phyloP scores from a whole-genome alignment of 2,329 filamentous ascomycete genomes.

The Fusarium scirpi region DNA sequence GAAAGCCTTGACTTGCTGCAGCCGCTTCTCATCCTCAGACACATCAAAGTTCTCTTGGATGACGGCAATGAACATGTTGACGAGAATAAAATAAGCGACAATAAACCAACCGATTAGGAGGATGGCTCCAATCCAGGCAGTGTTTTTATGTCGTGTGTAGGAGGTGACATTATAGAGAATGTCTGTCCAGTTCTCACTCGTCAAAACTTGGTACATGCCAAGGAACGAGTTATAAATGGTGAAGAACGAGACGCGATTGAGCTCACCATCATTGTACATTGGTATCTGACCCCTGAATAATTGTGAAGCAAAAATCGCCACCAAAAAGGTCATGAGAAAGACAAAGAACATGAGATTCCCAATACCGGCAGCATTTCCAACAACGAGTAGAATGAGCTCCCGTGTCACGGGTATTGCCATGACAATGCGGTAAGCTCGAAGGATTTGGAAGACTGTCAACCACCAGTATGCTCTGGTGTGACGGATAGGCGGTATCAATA shows the following conservation, averaged over 20 bases:
- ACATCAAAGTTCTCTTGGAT: conserved; percentile 99
- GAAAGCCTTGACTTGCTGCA: conserved; percentile 96
- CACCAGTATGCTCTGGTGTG: conserved; percentile 83
- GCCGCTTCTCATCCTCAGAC: conserved; percentile 95
- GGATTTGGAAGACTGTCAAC: conserved; percentile 92
- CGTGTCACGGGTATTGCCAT: conserved; percentile 88
- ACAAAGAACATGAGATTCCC: conserved; percentile 96
- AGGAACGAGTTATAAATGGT: conserved; percentile 96
- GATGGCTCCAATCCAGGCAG: conserved; percentile 91
- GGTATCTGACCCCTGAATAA: conserved; percentile 91
- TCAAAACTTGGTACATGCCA: conserved; percentile 97
- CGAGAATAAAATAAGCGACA: conserved; percentile 90
- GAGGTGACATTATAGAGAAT: conserved; percentile 86
- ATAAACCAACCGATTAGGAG: conserved; percentile 98
- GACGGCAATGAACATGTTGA: conserved; percentile 99
- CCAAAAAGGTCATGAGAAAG: conserved; percentile 93
- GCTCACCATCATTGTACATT: conserved; percentile 68
- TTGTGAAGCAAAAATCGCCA: conserved; percentile 92
- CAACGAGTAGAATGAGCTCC: conserved; percentile 85
- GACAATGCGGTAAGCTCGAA: conserved; percentile 92
- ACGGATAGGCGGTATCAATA: conserved; percentile 85
- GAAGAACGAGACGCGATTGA: conserved; percentile 80
- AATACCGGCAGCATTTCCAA: conserved; percentile 92
- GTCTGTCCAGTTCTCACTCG: conserved; percentile 94
- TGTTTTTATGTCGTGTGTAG: conserved; percentile 72